phyloP scores from a whole-genome alignment of 176 grass and related monocot genomes.

The Lolium rigidum region DNA sequence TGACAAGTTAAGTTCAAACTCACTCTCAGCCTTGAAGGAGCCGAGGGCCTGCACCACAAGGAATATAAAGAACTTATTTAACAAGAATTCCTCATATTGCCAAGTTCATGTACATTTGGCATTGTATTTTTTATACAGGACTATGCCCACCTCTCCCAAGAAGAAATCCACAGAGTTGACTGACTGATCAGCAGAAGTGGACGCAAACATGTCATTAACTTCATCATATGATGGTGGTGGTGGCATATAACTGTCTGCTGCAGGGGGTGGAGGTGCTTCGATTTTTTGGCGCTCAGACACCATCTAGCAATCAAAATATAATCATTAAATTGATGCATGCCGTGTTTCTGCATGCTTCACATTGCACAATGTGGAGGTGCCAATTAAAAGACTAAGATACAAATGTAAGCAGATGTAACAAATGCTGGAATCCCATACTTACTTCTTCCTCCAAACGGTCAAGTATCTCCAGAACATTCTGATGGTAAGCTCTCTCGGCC shows the following conservation, averaged over 20 bases:
- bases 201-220: slow-evolving; percentile 61
- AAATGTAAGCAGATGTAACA: slow-evolving; percentile 30
- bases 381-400: slow-evolving; percentile 9
- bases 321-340: slow-evolving; percentile 1
- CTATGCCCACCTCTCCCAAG: slow-evolving; percentile 68
- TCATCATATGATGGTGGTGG: slow-evolving; percentile 77
- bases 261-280: slow-evolving; percentile 61
- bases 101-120: neutral
- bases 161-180: slow-evolving; percentile 76
- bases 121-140: neutral
- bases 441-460: slow-evolving; percentile 83
- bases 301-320: slow-evolving; percentile 64
- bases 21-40: slow-evolving; percentile 83
- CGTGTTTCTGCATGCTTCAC: neutral
- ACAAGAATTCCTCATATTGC: neutral
- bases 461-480: slow-evolving; percentile 84
- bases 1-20: slow-evolving; percentile 85
- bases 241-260: slow-evolving; percentile 62
- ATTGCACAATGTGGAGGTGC: neutral
- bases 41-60: slow-evolving; percentile 66
- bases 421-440: slow-evolving; percentile 43
- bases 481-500: slow-evolving; percentile 82
- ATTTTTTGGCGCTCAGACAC: slow-evolving; percentile 80
- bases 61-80: neutral
- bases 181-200: slow-evolving; percentile 57